Percentiles rank a stretch among this genome's conserved stretches.
phyloP scores from a whole-genome alignment of 2,329 filamentous ascomycete genomes.

The Cladophialophora psammophila region DNA sequence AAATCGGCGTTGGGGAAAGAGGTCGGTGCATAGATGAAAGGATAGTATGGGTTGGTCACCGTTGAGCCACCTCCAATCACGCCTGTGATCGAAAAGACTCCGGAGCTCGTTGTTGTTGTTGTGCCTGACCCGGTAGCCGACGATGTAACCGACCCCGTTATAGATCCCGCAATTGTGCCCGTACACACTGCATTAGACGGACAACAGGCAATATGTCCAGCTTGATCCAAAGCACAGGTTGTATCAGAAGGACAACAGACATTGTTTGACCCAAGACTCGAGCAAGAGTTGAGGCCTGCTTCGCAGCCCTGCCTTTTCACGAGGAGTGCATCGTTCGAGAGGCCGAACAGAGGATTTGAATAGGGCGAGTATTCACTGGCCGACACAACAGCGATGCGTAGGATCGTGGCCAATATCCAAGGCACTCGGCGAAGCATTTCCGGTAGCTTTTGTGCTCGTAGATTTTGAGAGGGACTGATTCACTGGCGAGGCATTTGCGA shows the following conservation, averaged over 20 bases:
- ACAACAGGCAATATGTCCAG: slow-evolving; percentile 68
- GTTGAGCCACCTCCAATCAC: slow-evolving; percentile 37
- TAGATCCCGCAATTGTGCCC: slow-evolving; percentile 54
- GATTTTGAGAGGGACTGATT: slow-evolving; percentile 7
- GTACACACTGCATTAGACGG: slow-evolving; percentile 65
- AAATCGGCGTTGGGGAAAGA: slow-evolving; percentile 59
- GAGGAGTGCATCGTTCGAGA: slow-evolving; percentile 33
- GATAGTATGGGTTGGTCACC: slow-evolving; percentile 56
- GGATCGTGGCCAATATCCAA: slow-evolving; percentile 14
- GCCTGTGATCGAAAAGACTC: slow-evolving; percentile 45
- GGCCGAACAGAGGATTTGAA: slow-evolving; percentile 30
- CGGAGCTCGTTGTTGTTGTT: slow-evolving; percentile 43
- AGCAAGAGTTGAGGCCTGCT: slow-evolving; percentile 60
- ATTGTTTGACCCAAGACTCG: slow-evolving; percentile 58
- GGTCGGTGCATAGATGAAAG: slow-evolving; percentile 62
- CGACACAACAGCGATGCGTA: slow-evolving; percentile 15
- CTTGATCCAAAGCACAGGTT: slow-evolving; percentile 63
- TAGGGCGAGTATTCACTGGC: slow-evolving; percentile 32
- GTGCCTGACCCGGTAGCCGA: slow-evolving; percentile 38
- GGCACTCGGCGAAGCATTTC: slow-evolving; percentile 28
- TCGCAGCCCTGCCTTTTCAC: slow-evolving; percentile 53
- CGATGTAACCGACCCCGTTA: slow-evolving; percentile 21
- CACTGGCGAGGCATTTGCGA: slow-evolving; percentile 30
- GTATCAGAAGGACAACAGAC: slow-evolving; percentile 64
- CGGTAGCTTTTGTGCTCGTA: slow-evolving; percentile 10